Evolutionary conservation across 345 rosid genomes (phyloP), one percentile per base, ranked within the genome.

Genomic region (Moricandia moricandioides): DNA sequence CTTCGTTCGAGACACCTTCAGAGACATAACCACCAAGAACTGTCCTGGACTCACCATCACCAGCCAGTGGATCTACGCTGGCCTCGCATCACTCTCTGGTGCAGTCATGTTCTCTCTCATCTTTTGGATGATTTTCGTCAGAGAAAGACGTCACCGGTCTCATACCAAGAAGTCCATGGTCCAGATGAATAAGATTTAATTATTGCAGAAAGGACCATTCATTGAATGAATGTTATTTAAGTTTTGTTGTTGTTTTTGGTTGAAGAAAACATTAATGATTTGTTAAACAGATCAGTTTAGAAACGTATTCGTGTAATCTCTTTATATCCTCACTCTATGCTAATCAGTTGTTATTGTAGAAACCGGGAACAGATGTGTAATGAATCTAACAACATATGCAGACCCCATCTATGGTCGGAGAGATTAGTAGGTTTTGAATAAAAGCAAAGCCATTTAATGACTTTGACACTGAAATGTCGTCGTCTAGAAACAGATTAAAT

Each of bases 11-110:
- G 79, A 83, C 65, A 88, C 83, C 0, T 83, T 88, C 37, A 70
- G 26, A 5, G 77, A 56, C 67, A 80, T 86, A 69, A 70, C 17
- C 8, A 51, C 69, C 5, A 60, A 82, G 47, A 72, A 84, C 55
- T 86, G 87, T 40, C 88, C 87, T 6, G 73, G 79, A 34, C 71
- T 86, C 8, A 82, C 68, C 43, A 77, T 59, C 1, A 82, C 81
- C 3, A 86, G 83, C 39, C 66, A 79, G 76, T 82, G 80, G 84
- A 82, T 88, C 65, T 83, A 71, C 68, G 66, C 82, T 7, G 91
- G 89, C 0, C 66, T 84, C 21, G 80, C 78, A 0, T 81, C 82
- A 17, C 83, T 83, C 56, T 86, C 89, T 13, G 68, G 54, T 14
- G 82, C 83, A 18, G 76, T 83, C 8, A 85, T 87, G 89, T 34